These are phyloP conservation scores for Massarina eburnea DNA, from an alignment of 2,329 filamentous ascomycete genomes.

Conservation along the genomic window DNA sequence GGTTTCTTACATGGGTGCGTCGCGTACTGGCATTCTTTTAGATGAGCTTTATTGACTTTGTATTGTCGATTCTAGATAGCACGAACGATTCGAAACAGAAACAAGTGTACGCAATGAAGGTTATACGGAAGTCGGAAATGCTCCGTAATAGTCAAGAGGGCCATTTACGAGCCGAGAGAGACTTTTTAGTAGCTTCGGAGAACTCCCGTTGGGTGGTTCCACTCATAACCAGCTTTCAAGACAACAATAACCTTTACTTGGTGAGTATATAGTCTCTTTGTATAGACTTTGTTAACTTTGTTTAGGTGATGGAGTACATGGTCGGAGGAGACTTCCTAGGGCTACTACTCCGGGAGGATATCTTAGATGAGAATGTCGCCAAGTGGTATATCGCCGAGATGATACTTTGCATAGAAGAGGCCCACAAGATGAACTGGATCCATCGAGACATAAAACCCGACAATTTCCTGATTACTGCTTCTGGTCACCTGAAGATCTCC, in stretches of 20 bases:
- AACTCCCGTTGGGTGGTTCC: conserved; percentile 91
- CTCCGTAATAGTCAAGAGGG: conserved; percentile 87
- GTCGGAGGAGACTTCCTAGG: conserved; percentile 92
- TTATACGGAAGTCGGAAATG: conserved; percentile 94
- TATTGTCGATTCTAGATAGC: neutral
- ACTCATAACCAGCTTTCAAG: conserved; percentile 85
- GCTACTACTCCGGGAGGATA: conserved; percentile 80
- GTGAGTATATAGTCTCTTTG: too few relatives aligned
- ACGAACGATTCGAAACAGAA: conserved; percentile 14
- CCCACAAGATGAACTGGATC: conserved; percentile 84
- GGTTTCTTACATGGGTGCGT: conserved; percentile 15
- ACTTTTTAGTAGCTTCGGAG: conserved; percentile 86
- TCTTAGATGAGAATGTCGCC: conserved; percentile 75
- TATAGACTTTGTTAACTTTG: conserved; percentile 77
- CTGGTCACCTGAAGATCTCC: conserved; percentile 90
- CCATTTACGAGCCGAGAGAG: conserved; percentile 85
- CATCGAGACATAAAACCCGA: conserved; percentile 97
- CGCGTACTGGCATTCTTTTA: too few relatives aligned
- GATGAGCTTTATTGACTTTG: too few relatives aligned
- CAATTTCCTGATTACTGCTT: conserved; percentile 88
- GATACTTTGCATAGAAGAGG: conserved; percentile 92
- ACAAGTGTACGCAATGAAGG: conserved; percentile 91
- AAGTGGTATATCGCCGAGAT: conserved; percentile 94
- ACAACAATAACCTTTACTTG: conserved; percentile 79
- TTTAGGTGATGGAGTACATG: conserved; percentile 98